Percentiles rank a stretch among this genome's conserved stretches.
Evolutionary conservation across 2,329 filamentous ascomycete genomes (phyloP).

Genomic region (Neoascochyta sp.): DNA sequence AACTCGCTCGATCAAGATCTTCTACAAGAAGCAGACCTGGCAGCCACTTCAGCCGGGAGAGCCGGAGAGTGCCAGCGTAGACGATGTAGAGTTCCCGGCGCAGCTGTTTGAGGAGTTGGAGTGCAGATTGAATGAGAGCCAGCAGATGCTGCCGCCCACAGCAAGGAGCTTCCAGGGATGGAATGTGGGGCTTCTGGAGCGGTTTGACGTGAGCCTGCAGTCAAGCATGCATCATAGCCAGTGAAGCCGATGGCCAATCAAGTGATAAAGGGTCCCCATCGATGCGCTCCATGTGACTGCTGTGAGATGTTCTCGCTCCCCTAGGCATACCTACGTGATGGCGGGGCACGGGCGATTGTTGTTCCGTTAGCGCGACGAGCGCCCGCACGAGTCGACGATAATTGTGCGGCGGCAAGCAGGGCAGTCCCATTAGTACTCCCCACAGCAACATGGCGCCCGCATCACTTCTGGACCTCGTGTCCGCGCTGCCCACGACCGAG

Average conservation of each 20-base stretch:
- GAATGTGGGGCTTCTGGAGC: slow-evolving; percentile 61
- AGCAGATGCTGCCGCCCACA: slow-evolving; percentile 51
- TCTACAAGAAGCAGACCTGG: slow-evolving; percentile 45
- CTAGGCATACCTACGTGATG: slow-evolving; percentile 12
- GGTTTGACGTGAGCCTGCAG: slow-evolving; percentile 48
- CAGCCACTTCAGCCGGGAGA: slow-evolving; percentile 25
- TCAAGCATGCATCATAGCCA: no score
- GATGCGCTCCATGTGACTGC: no score
- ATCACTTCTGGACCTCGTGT: slow-evolving; percentile 48
- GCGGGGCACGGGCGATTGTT: no score
- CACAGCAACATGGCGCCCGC: slow-evolving; percentile 44
- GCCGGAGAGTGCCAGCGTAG: slow-evolving; percentile 43
- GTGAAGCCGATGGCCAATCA: no score
- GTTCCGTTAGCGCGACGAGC: no score
- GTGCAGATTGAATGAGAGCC: slow-evolving; percentile 48
- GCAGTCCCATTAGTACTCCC: slow-evolving; percentile 9
- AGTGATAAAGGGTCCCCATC: no score
- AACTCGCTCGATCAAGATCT: slow-evolving; percentile 55
- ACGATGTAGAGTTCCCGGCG: slow-evolving; percentile 52
- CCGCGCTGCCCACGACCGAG: slow-evolving; percentile 44
- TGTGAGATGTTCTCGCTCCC: no score
- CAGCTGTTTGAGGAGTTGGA: slow-evolving; percentile 49
- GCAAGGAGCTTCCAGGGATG: slow-evolving; percentile 62
- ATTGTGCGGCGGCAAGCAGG: slow-evolving; percentile 15
- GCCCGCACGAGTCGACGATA: no score